Evolutionary conservation across 306 rosid species (phyloP).

Genomic region (Vigna nakashimae): DNA sequence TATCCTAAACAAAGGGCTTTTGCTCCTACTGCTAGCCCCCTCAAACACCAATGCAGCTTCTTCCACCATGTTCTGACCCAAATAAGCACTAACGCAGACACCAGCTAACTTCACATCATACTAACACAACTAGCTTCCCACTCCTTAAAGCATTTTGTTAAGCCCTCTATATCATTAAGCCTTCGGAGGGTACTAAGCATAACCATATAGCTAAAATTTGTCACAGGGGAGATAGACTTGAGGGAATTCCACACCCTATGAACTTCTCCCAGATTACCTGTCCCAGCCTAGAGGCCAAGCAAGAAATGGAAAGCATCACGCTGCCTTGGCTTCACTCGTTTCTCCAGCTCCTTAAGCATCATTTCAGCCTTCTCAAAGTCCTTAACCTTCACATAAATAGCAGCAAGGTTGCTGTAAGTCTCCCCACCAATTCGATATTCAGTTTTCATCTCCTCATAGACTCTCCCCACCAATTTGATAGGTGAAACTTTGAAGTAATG

Average conservation of each 20-base stretch:
- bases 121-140: constrained; percentile 68
- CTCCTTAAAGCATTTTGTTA: constrained; percentile 62
- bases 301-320: constrained; percentile 70
- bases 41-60: constrained; percentile 67
- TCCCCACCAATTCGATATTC: constrained; percentile 59
- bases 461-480: constrained; percentile 50
- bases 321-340: constrained; percentile 46
- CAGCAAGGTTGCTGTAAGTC: constrained; percentile 74
- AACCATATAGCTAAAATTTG: constrained; percentile 70
- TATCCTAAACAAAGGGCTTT: constrained; percentile 61
- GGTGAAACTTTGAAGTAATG: no score
- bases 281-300: constrained; percentile 73
- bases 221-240: constrained; percentile 52
- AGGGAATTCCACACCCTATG: constrained; percentile 70
- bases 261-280: constrained; percentile 65
- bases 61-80: constrained; percentile 60
- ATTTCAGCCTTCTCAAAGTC: constrained; percentile 66
- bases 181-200: constrained; percentile 73
- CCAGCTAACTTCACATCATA: constrained; percentile 66
- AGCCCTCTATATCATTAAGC: constrained; percentile 70
- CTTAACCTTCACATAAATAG: constrained; percentile 70
- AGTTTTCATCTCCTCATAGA: constrained; percentile 66
- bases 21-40: constrained; percentile 55
- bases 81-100: constrained; percentile 59
- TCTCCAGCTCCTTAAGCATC: constrained; percentile 62